Conservation (phyloP, 164 flowering plant species). For the Magnolia kwangsiensis region DNA sequence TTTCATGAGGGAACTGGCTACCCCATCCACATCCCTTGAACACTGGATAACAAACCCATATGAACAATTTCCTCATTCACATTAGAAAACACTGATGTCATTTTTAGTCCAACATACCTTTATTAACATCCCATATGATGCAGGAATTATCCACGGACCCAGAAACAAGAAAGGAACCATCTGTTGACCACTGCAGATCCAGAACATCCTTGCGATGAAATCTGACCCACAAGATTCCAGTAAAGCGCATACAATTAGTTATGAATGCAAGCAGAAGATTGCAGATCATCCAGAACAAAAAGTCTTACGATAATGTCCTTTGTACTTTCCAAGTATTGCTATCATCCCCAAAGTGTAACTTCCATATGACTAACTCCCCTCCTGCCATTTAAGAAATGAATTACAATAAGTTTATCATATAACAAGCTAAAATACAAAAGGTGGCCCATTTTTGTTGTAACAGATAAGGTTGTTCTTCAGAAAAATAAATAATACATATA, state of each 20-base stretch:
- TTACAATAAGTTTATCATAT: background rate
- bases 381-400: conserved; percentile 38
- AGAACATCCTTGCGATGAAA: conserved; percentile 97
- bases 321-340: conserved; percentile 85
- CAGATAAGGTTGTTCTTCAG: background rate
- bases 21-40: background rate
- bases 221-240: conserved; percentile 32
- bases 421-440: background rate
- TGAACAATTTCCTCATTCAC: conserved; percentile 2
- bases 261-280: conserved; percentile 8
- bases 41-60: background rate
- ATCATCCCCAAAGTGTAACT: conserved; percentile 54
- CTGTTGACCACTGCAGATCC: conserved; percentile 88
- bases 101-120: conserved; percentile 44
- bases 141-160: conserved; percentile 98
- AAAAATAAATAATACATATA: no score
- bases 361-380: conserved; percentile 92
- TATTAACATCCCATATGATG: conserved; percentile 87
- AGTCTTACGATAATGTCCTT: conserved; percentile 75
- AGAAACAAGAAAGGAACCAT: conserved; percentile 82
- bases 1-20: background rate
- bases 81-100: background rate
- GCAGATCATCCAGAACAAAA: background rate
- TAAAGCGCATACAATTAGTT: conserved; percentile 1
- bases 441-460: background rate